phyloP scores from a whole-genome alignment of 495 filamentous ascomycete species.

The Cenococcum geophilum region DNA sequence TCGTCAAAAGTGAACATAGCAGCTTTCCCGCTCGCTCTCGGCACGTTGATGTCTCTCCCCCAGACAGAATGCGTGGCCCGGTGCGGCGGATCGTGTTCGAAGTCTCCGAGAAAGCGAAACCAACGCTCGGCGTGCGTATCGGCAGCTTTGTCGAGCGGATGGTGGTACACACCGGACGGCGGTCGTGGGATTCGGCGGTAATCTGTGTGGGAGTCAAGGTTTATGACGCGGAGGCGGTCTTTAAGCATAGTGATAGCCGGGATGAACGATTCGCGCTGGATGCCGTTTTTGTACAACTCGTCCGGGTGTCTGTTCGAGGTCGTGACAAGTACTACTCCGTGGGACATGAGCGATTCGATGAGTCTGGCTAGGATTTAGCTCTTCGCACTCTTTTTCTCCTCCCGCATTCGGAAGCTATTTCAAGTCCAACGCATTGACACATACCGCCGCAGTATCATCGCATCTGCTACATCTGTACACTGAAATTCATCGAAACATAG shows the following conservation, averaged over 20 bases:
- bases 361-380: conserved; percentile 46
- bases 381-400: not conserved
- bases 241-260: conserved; percentile 92
- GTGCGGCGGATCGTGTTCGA: conserved; percentile 68
- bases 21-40: conserved; percentile 76
- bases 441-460: conserved; percentile 86
- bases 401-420: too few species aligned
- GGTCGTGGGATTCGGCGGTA: conserved; percentile 95
- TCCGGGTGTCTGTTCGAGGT: conserved; percentile 96
- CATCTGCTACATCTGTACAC: conserved; percentile 96
- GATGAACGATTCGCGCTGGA: conserved; percentile 90
- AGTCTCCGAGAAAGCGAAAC: conserved; percentile 89
- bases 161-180: conserved; percentile 84
- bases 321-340: conserved; percentile 92
- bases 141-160: conserved; percentile 75
- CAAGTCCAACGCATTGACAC: conserved; percentile 4
- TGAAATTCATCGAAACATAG: conserved; percentile 99
- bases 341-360: conserved; percentile 83
- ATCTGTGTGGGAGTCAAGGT: conserved; percentile 90
- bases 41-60: conserved; percentile 85
- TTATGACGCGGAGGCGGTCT: conserved; percentile 74
- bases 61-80: conserved; percentile 77
- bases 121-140: conserved; percentile 79
- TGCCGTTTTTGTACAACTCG: conserved; percentile 95
- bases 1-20: conserved; percentile 88